Evolutionary conservation across 2,329 filamentous ascomycete genomes (phyloP).

Genomic region (Sporothrix humicola): DNA sequence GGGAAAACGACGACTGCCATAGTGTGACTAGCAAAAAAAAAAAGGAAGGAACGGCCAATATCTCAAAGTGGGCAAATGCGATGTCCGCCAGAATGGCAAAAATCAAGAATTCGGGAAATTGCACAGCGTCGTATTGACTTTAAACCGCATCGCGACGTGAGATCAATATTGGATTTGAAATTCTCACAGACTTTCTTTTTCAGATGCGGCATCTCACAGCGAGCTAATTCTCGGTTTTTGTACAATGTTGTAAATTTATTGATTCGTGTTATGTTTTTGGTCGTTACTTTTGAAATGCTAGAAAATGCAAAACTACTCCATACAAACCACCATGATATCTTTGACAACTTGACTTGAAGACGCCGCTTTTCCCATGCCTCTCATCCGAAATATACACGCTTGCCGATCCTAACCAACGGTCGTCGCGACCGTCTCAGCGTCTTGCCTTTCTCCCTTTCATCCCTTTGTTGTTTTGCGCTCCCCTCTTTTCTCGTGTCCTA

Average conservation of each 20-base stretch:
- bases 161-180: not conserved
- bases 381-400: not conserved
- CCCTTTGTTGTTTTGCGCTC: not conserved
- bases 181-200: not conserved
- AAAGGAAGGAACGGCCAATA: not conserved
- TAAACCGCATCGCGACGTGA: not conserved
- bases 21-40: too few relatives aligned
- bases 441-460: not conserved
- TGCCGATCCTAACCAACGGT: not conserved
- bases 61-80: conserved; percentile 16
- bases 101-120: conserved; percentile 18
- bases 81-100: not conserved
- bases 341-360: not conserved
- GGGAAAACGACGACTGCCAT: not conserved
- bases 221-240: not conserved
- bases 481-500: conserved; percentile 23
- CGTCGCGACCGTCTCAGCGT: not conserved
- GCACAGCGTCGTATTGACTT: not conserved
- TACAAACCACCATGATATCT: too few relatives aligned
- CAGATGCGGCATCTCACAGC: not conserved
- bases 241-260: not conserved
- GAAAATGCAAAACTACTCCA: not conserved
- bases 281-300: conserved; percentile 10
- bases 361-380: conserved; percentile 1
- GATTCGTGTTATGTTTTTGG: not conserved